phyloP scores from a whole-genome alignment of 805 yeast genomes.

The Nakazawaea peltata region DNA sequence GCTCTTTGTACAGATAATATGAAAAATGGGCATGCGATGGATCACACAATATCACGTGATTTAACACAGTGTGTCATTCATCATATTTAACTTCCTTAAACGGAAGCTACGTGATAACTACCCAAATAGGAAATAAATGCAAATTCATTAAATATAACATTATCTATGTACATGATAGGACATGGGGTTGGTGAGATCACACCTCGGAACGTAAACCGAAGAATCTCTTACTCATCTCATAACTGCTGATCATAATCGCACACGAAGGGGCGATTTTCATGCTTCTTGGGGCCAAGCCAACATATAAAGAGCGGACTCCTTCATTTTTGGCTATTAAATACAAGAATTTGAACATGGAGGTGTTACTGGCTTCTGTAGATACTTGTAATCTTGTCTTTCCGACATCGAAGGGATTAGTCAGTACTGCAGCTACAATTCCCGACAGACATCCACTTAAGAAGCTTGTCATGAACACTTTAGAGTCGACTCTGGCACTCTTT shows the following conservation, averaged over 20 bases:
- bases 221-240: conserved; percentile 76
- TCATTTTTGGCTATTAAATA: conserved; percentile 56
- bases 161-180: too few relatives aligned
- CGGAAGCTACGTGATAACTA: too few relatives aligned
- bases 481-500: conserved; percentile 13
- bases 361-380: conserved; percentile 30
- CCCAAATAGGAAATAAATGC: too few relatives aligned
- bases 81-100: too few relatives aligned
- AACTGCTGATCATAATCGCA: conserved; percentile 96
- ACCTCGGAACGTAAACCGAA: too few relatives aligned
- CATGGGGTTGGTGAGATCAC: too few relatives aligned
- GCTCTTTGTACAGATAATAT: too few relatives aligned
- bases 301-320: conserved; percentile 78
- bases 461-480: conserved; percentile 44
- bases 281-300: conserved; percentile 80
- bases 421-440: conserved; percentile 78
- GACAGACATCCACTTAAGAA: conserved; percentile 79
- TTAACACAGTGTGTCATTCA: too few relatives aligned
- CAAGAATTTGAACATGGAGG: conserved; percentile 65
- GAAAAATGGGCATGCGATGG: background rate
- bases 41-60: conserved; percentile 1
- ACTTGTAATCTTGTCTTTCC: conserved; percentile 91
- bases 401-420: conserved; percentile 94
- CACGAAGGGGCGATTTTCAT: conserved; percentile 94
- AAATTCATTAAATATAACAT: too few relatives aligned